Conservation (phyloP, 129 eudicot species). For the Flaveria trinervia region DNA sequence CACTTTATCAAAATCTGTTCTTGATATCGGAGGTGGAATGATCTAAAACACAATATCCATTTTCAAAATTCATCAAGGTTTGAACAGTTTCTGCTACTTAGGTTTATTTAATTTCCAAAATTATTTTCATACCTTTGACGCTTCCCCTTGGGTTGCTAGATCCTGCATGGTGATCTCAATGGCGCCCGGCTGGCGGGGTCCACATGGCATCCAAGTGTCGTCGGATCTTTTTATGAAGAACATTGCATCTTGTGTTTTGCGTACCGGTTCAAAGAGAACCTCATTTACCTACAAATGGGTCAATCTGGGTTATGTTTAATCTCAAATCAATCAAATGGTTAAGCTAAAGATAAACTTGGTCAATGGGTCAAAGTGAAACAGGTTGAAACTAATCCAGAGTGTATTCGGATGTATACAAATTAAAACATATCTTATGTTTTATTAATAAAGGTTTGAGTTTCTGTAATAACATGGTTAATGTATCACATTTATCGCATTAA, state of each 20-base stretch:
- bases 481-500: conserved; percentile 1
- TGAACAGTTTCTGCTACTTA: not conserved
- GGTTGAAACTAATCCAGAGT: not conserved
- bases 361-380: not conserved
- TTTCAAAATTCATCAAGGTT: not conserved
- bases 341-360: not conserved
- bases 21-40: conserved; percentile 52
- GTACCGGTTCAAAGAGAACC: conserved; percentile 63
- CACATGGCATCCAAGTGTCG: conserved; percentile 55
- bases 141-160: conserved; percentile 55
- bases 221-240: conserved; percentile 42
- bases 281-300: conserved; percentile 48
- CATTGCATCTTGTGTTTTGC: conserved; percentile 64
- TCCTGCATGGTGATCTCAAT: conserved; percentile 61
- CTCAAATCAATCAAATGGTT: not conserved
- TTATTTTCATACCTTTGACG: conserved; percentile 46
- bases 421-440: not conserved
- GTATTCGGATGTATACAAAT: not conserved
- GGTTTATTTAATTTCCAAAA: not conserved
- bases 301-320: not conserved
- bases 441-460: not conserved
- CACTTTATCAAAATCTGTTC: conserved; percentile 57
- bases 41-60: conserved; percentile 35
- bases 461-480: not conserved
- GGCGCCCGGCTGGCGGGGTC: conserved; percentile 66